Base-by-base conservation (phyloP, 768 basidiomycete genomes). In the Tulasnella sp. region DNA sequence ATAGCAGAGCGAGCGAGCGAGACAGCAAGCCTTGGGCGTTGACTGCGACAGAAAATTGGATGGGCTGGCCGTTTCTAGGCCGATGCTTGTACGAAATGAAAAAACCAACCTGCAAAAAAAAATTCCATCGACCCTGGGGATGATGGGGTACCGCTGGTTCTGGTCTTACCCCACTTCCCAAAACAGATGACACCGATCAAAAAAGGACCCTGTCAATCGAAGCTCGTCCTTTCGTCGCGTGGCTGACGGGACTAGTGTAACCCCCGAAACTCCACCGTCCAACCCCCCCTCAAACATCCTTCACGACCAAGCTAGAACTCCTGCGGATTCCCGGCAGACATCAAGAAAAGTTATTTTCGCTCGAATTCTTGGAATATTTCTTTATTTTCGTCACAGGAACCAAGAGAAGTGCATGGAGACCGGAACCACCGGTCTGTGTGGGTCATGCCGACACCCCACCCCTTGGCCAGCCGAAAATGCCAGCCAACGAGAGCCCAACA, bases 301-400 rank as follows among this genome's bases (percentile, higher is more conserved):
- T 68, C 27, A 34, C 62, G 62, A 68, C 62, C 62, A 68, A 68
- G 62, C 62, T 68, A 68, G 62, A 68, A 68, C 62, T 68, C 62
- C 36, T 31, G 62, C 27, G 12, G n/a, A 68, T 68, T 68, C 62
- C 62, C 62, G 62, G 62, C 62, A 68, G 31, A 68, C 62, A 36
- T 8, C 3, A 10, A n/a, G 27, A 5, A 62, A 7, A 31, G 10
- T 21, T 12, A 68, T 68, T 36, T 68, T 68, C 52, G 52, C 14
- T 68, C 34, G 62, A 18, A 68, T 34, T 58, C n/a, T n/a, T n/a
- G 56, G n/a, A n/a, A 27, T n/a, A n/a, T 27, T 58, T 68, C 14
- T 68, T 31, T 36, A 16, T 34, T 68, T 14, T 21, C 2, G 62
- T 68, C 31, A 68, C 62, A 68, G 62, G 62, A 31, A 68, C 31